Base-by-base conservation (phyloP, 805 yeast genomes). In the Diddensiella santjacobensis region DNA sequence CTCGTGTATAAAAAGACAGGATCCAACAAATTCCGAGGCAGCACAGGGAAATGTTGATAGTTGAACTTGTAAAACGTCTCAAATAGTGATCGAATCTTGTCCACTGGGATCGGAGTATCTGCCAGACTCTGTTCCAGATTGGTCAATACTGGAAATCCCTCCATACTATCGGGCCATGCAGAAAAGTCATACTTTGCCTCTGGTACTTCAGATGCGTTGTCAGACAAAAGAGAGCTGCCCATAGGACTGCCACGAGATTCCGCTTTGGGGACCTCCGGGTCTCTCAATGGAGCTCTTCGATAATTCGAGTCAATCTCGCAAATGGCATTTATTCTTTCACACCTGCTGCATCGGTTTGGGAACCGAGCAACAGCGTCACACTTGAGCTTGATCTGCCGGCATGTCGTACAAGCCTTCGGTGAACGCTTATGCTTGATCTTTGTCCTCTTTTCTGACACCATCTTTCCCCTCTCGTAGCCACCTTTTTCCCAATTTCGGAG, bases 301-400 rank as follows among this genome's bases (percentile, higher is more conserved):
- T 85, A 87, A 57, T 82, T 84, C 1, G 95, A 93, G 65, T 87
- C 95, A 30, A 87, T 83, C 60, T 87, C 93, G 69, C 96, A 87
- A 45, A 72, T 75, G 36, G 85, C 68, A 2, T 80, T 83, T 85
- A 83, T 83, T 58, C 82, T 72, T 48, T 81, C 82, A 67, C 96
- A 87, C 52, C 95, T 65, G 22, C 82, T 75, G 63, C 96, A 87
- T 0, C 93, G 82, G 11, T 72, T 69, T 0, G 95, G 95, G 56
- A 78, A 85, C 54, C 81, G 78, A 18, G 83, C 88, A 3, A 85
- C 77, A 1, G 95, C 95, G 62, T 87, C 85, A 66, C 96, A 87
- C 63, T 84, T 84, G 62, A 87, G 86, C 66, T 87, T 87, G 64
- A 86, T 95, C 60, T 86, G 95, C 47, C 96, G 78, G 60, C 96